A percentile compares a stretch with the other conserved stretches of the same genome.
These are phyloP conservation scores for Petunia axillaris DNA, from an alignment of 257 asterid genomes.

Conservation along the genomic window DNA sequence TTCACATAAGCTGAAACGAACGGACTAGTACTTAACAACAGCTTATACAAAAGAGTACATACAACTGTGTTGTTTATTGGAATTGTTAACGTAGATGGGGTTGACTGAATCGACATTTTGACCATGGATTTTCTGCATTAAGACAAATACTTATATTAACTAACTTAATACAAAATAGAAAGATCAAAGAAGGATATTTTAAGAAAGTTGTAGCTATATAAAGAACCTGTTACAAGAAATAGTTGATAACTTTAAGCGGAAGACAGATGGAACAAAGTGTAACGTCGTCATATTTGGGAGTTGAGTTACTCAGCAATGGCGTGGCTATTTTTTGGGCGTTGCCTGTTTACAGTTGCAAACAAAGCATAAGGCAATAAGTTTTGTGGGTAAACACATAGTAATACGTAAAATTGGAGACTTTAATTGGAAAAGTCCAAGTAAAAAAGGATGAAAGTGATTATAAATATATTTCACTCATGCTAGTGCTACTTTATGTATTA, in stretches of 20 bases:
- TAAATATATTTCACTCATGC: too few relatives aligned
- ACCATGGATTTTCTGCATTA: not conserved
- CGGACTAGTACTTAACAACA: not conserved
- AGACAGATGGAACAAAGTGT: not conserved
- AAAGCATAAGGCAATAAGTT: not conserved
- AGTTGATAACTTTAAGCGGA: not conserved
- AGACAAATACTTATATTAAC: not conserved
- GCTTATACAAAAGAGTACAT: not conserved
- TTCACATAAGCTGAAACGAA: too few relatives aligned
- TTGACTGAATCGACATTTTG: not conserved
- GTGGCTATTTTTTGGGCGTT: not conserved
- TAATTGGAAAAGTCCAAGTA: too few relatives aligned
- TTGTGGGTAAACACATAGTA: too few relatives aligned
- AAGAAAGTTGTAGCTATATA: not conserved
- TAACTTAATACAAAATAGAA: not conserved
- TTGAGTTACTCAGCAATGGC: not conserved
- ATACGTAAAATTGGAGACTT: too few relatives aligned
- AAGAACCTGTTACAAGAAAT: not conserved
- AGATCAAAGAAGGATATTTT: not conserved
- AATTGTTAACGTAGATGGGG: not conserved
- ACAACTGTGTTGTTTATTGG: not conserved
- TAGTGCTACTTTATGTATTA: too few relatives aligned
- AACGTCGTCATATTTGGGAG: not conserved
- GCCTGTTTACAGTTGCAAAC: not conserved
- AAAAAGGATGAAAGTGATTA: too few relatives aligned